Evolutionary conservation across 2,329 filamentous ascomycete species (phyloP).

Genomic region (Fusarium equiseti): DNA sequence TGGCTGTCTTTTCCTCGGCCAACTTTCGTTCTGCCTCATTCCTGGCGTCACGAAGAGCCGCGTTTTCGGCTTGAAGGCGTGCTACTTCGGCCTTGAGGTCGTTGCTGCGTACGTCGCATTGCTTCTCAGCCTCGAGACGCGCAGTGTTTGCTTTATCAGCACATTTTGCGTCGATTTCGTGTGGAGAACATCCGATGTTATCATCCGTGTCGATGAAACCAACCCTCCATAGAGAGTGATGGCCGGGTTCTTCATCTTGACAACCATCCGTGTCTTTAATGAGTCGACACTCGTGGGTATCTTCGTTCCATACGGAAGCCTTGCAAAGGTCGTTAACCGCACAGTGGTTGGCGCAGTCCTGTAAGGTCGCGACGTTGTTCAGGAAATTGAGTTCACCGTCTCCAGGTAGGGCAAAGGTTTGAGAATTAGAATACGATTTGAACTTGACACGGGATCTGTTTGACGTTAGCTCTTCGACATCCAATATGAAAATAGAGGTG

Average conservation of each 20-base stretch:
- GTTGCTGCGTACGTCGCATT: neutral
- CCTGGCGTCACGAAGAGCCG: neutral
- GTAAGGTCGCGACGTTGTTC: neutral
- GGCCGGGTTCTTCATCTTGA: neutral
- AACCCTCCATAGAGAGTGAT: neutral
- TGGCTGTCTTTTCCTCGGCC: neutral
- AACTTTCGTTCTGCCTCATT: neutral
- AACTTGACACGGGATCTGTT: conserved; percentile 1
- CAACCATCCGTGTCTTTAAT: neutral
- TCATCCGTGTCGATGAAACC: neutral
- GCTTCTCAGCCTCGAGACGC: neutral
- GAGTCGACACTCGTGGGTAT: neutral
- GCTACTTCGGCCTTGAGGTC: neutral
- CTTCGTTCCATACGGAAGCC: neutral
- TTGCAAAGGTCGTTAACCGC: neutral
- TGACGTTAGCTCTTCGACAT: neutral
- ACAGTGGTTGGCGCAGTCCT: conserved; percentile 4
- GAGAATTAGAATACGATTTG: neutral
- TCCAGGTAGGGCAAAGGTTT: neutral
- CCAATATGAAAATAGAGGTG: too few relatives aligned
- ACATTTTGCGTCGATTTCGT: neutral
- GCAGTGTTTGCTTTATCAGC: neutral
- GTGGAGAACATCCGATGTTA: neutral
- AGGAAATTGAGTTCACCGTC: neutral
- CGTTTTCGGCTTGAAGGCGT: neutral